Evolutionary conservation across 2,329 filamentous ascomycete genomes (phyloP).

Genomic region (Hypoxylon sp.): DNA sequence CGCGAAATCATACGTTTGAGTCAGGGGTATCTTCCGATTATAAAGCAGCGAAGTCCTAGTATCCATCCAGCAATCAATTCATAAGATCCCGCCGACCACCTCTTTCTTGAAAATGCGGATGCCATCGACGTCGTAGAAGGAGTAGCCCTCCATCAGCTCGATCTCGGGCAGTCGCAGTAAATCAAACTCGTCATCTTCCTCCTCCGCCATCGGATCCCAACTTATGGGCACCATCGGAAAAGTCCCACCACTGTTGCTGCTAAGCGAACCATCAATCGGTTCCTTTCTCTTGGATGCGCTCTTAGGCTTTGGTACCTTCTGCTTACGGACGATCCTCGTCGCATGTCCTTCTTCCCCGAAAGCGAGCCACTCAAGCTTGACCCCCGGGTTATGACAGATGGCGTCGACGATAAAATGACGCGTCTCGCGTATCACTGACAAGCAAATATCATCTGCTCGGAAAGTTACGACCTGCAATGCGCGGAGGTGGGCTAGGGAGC

Average conservation of each 20-base stretch:
- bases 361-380: conserved; percentile 70
- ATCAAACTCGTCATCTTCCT: conserved; percentile 52
- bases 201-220: conserved; percentile 51
- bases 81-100: conserved; percentile 59
- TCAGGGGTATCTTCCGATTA: conserved; percentile 1
- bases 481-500: conserved; percentile 60
- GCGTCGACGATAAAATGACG: conserved; percentile 70
- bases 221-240: conserved; percentile 48
- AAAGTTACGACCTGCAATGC: conserved; percentile 68
- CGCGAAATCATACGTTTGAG: neutral
- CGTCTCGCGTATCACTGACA: conserved; percentile 68
- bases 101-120: conserved; percentile 71
- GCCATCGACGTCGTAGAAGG: conserved; percentile 60
- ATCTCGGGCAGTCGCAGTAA: conserved; percentile 48
- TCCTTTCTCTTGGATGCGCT: conserved; percentile 54
- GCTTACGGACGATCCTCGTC: conserved; percentile 61
- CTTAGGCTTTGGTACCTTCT: conserved; percentile 48
- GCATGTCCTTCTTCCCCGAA: conserved; percentile 63
- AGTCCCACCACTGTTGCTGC: conserved; percentile 24
- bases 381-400: conserved; percentile 64
- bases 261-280: neutral
- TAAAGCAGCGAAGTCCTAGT: neutral
- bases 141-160: conserved; percentile 54
- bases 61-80: conserved; percentile 21
- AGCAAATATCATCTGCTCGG: conserved; percentile 66